phyloP scores from a whole-genome alignment of 331 rosid species.

The Phaseolus coccineus region DNA sequence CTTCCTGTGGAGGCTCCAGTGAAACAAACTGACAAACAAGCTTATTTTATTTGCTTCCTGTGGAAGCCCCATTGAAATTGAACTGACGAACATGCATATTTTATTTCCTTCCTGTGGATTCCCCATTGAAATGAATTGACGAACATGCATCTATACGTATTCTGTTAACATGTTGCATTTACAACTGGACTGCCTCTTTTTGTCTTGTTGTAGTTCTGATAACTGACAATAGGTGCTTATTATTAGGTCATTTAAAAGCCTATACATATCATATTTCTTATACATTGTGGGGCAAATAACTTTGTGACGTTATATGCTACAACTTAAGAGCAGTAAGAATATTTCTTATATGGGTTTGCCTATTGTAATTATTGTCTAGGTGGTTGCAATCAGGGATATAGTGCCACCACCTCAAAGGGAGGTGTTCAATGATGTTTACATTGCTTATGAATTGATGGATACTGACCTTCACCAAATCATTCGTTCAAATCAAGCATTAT shows the following conservation, averaged over 20 bases:
- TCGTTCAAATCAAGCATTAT: conserved; percentile 92
- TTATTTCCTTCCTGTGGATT: not conserved
- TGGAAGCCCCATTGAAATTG: not conserved
- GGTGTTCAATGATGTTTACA: conserved; percentile 92
- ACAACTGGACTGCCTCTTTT: conserved; percentile 10
- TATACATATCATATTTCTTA: not conserved
- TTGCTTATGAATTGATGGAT: conserved; percentile 98
- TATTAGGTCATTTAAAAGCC: conserved; percentile 9
- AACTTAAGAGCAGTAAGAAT: conserved; percentile 4
- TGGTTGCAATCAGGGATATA: conserved; percentile 95
- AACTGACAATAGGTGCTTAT: not conserved
- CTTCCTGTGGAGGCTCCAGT: not conserved
- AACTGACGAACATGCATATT: not conserved
- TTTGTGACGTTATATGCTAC: not conserved
- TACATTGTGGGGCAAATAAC: conserved; percentile 5
- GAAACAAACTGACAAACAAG: no score
- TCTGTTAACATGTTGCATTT: conserved; percentile 6
- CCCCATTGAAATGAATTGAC: not conserved
- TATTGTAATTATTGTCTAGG: conserved; percentile 56
- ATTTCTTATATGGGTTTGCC: conserved; percentile 31
- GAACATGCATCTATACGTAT: not conserved
- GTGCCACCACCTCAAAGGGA: conserved; percentile 94
- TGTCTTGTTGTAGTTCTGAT: conserved; percentile 1
- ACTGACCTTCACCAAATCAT: conserved; percentile 98
- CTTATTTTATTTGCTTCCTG: not conserved